Base-by-base conservation (phyloP, 1,284 basidiomycete species). In the Earliella scabrosa region DNA sequence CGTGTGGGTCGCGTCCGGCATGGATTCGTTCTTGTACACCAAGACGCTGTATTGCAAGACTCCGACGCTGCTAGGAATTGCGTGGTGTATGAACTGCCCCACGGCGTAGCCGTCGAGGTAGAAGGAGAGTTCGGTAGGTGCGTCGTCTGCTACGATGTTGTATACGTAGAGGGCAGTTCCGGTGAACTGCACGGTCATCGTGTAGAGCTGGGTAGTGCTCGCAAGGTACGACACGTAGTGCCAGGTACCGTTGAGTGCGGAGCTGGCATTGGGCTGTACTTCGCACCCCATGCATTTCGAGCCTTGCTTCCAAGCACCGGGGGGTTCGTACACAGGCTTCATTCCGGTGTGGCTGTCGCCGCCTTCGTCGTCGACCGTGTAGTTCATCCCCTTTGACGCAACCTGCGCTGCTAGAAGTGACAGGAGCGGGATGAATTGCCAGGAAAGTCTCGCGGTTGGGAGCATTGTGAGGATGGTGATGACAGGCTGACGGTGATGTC, bases 11-110 rank as follows among this genome's bases (percentile, higher is more conserved):
- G 21, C 27, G 27, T 51, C 21, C 14, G 39, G 14, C 1, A 59
- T 24, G 14, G 21, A 27, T 4, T 40, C 16, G 27, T 51, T 50
- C 50, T 21, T 20, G 13, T 35, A 51, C 11, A 76, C 73, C 8
- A 60, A 56, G 10, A 72, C 66, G 50, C 63, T 49, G 55, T 73
- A 73, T 4, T 40, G 20, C 23, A 68, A 56, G 55, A 59, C 20
- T 4, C n/a, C 10, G 8, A 50, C 14, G 21, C 39, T 39, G 13
- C 9, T 26, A 4, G 5, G 0, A 41, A 45, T 31, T 9, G 59
- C 54, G 3, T 14, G 16, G 41, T 57, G 48, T 7, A 45, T 16
- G 35, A 39, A 54, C 4, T n/a, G 2, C 13, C 48, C 49, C 6
- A 31, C 50, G 18, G 16, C 8, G 10, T 24, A 35, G 24, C 35